phyloP scores from a whole-genome alignment of 352 stramenopile species.

The Poterioochromonas sp. region DNA sequence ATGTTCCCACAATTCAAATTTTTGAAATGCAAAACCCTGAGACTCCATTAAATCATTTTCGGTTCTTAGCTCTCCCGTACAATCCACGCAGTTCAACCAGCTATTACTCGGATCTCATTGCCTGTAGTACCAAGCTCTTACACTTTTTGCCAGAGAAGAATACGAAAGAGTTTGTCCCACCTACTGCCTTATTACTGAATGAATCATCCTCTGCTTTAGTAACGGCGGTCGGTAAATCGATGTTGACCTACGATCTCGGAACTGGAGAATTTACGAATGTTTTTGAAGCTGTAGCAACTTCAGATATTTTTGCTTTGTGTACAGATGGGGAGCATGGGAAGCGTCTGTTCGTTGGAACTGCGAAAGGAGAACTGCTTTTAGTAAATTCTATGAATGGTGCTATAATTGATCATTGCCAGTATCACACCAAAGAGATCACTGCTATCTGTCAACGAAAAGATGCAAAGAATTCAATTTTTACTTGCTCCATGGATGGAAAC shows the following conservation, averaged over 20 bases:
- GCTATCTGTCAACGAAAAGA: background rate
- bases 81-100: background rate
- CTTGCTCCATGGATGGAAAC: background rate
- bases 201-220: background rate
- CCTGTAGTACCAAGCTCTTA: slow-evolving; percentile 18
- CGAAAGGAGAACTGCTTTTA: background rate
- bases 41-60: slow-evolving; percentile 8
- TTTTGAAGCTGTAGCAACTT: background rate
- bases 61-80: slow-evolving; percentile 23
- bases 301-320: slow-evolving; percentile 18
- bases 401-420: slow-evolving; percentile 3
- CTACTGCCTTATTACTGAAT: background rate
- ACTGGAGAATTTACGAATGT: background rate
- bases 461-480: background rate
- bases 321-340: slow-evolving; percentile 22
- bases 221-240: background rate
- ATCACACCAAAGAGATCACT: slow-evolving; percentile 24
- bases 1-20: slow-evolving; percentile 4
- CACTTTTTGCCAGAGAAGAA: slow-evolving; percentile 35
- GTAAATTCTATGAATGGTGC: background rate
- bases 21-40: slow-evolving; percentile 27
- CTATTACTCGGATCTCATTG: slow-evolving; percentile 31
- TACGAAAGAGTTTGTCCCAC: slow-evolving; percentile 26
- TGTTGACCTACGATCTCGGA: slow-evolving; percentile 15
- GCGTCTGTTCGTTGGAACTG: slow-evolving; percentile 2